Base-by-base conservation (phyloP, 2,329 filamentous ascomycete genomes). In the Fusarium multiceps region DNA sequence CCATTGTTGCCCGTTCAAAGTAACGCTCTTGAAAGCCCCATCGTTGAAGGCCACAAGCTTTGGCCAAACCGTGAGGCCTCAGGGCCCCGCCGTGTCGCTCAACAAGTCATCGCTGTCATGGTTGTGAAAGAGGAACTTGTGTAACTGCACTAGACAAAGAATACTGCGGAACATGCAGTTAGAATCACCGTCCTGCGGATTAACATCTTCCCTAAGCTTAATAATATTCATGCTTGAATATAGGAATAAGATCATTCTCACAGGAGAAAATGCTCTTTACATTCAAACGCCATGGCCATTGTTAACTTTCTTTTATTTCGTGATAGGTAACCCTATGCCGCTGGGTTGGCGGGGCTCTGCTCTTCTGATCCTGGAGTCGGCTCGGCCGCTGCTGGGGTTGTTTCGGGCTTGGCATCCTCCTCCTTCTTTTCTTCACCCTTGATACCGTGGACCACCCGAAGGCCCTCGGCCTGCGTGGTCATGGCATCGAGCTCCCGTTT, bases 381-480 rank as follows among this genome's bases (percentile, higher is more conserved):
- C 62, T 72, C 70, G 14, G 61, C 41, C 48, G 56, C 54, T 21
- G 56, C 51, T 58, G 68, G 47, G 49, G 56, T 56, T 32, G 51
- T 46, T 23, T 69, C 69, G 10, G 69, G 37, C 47, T 66, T 53
- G 27, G 61, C 45, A 40, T 71, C 54, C 28, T 46, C 57, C 34
- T 32, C 53, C 58, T 69, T 65, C 58, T 69, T 60, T 20, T 73
- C 63, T n/a, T 21, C 55, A 46, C 69, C 80, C 73, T 83, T 82
- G 72, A 85, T 81, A 40, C 84, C 84, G 66, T 82, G 79, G 21
- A 84, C 83, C 9, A 85, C 83, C 66, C 79, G 80, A 42, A 85
- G 77, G 25, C 83, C 83, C 71, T 82, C 82, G 18, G 82, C 83
- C 58, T 80, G 79, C 62, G 76, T 76, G 4, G 80, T 80, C 65